Percentiles rank a stretch among this genome's conserved stretches.
These are phyloP conservation scores for Jasminum sambac DNA, from an alignment of 257 asterid species.

Conservation along the genomic window DNA sequence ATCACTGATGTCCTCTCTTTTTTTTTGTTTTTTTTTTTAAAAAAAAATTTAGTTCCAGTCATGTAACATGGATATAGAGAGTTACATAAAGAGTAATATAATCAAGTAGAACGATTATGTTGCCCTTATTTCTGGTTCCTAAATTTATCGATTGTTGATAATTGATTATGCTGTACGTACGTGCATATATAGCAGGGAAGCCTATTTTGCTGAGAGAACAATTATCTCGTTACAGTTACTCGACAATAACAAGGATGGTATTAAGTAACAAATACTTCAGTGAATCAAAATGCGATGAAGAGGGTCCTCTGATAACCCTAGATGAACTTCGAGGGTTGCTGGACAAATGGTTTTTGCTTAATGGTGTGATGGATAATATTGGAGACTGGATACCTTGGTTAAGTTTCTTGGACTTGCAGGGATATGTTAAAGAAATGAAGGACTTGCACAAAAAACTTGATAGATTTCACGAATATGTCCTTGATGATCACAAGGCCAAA, in stretches of 20 bases:
- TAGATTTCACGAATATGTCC: slow-evolving; percentile 27
- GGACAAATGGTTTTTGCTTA: slow-evolving; percentile 36
- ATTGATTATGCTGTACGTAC: not conserved
- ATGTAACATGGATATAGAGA: too few relatives aligned
- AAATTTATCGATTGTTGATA: not conserved
- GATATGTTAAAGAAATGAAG: slow-evolving; percentile 42
- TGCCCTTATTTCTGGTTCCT: too few relatives aligned
- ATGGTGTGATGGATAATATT: slow-evolving; percentile 30
- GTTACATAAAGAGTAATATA: too few relatives aligned
- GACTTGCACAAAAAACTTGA: slow-evolving; percentile 30
- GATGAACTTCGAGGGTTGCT: slow-evolving; percentile 28
- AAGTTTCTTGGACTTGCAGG: slow-evolving; percentile 41
- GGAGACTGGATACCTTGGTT: slow-evolving; percentile 65
- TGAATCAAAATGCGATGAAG: not conserved
- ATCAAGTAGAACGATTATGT: too few relatives aligned
- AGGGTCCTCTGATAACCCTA: not conserved
- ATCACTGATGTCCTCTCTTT: too few relatives aligned
- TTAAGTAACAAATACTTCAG: slow-evolving; percentile 24
- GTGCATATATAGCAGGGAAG: too few relatives aligned
- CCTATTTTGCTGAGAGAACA: slow-evolving; percentile 32
- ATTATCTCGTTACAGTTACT: slow-evolving; percentile 16
- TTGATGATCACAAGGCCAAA: slow-evolving; percentile 29
- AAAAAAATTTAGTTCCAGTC: too few relatives aligned
- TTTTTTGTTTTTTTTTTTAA: too few relatives aligned
- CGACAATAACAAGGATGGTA: slow-evolving; percentile 33